Conservation (phyloP, 2,329 filamentous ascomycete genomes). For the Sordariomycetes sp. region DNA sequence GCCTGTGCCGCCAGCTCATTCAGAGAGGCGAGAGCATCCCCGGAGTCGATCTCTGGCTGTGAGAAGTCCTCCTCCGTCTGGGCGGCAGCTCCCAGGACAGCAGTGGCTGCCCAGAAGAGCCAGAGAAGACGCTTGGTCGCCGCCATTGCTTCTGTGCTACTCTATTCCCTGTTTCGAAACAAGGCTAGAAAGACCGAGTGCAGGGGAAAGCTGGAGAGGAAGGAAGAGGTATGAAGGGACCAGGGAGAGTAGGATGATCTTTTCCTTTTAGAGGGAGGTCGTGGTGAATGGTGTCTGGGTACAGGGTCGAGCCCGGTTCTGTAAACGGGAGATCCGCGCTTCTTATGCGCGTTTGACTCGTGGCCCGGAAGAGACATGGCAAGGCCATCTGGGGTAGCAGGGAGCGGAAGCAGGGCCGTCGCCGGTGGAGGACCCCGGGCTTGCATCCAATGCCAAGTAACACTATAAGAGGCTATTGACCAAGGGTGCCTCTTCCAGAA, state of each 20-base stretch:
- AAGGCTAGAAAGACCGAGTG: no score
- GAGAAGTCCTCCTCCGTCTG: conserved; percentile 1
- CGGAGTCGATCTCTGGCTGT: conserved; percentile 1
- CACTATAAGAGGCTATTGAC: no score
- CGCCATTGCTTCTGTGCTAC: background rate
- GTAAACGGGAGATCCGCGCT: background rate
- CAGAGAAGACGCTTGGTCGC: conserved; percentile 1
- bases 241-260: background rate
- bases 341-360: background rate
- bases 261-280: background rate
- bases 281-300: background rate
- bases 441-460: no score
- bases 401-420: background rate
- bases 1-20: background rate
- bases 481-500: no score
- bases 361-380: background rate
- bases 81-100: conserved; percentile 1
- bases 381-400: background rate
- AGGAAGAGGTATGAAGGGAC: background rate
- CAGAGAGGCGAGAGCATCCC: background rate
- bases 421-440: background rate
- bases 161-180: background rate
- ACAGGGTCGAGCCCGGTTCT: background rate
- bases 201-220: background rate
- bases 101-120: conserved; percentile 1